These are phyloP conservation scores for Pseudonitzschia multiseries DNA, from an alignment of 108 stramenopile genomes.

Conservation along the genomic window DNA sequence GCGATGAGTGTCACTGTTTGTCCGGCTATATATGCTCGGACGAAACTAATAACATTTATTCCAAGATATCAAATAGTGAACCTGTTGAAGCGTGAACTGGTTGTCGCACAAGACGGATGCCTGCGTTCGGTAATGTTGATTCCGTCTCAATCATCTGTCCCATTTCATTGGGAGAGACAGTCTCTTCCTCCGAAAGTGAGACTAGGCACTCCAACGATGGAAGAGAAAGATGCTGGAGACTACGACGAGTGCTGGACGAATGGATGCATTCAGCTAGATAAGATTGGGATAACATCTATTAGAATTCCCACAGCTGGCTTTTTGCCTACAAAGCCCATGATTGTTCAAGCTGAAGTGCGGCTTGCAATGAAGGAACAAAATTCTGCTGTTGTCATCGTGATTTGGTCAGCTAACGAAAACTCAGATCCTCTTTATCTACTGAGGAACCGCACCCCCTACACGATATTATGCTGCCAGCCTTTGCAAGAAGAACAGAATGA, in stretches of 20 bases:
- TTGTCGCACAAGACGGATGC: constrained; percentile 73
- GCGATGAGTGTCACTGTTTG: constrained; percentile 66
- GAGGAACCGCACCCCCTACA: constrained; percentile 52
- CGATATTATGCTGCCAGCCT: constrained; percentile 69
- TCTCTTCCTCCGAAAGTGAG: constrained; percentile 53
- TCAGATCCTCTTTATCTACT: constrained; percentile 73
- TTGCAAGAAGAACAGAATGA: constrained; percentile 40
- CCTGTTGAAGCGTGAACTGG: constrained; percentile 50
- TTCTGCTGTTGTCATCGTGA: constrained; percentile 70
- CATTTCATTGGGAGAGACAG: constrained; percentile 67
- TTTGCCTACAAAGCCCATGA: constrained; percentile 40
- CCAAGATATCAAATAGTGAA: constrained; percentile 78
- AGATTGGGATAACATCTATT: constrained; percentile 77
- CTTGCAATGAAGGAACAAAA: constrained; percentile 73
- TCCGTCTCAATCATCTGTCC: constrained; percentile 56
- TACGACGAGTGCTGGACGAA: constrained; percentile 57
- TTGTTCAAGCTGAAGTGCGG: constrained; percentile 75
- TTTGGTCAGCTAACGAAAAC: constrained; percentile 69
- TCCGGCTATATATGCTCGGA: constrained; percentile 62
- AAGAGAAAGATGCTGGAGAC: constrained; percentile 32
- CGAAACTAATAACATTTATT: constrained; percentile 63
- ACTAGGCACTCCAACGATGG: constrained; percentile 37
- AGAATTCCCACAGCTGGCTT: constrained; percentile 46
- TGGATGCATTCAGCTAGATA: constrained; percentile 65
- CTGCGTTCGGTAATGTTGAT: constrained; percentile 39